Evolutionary conservation across 2,329 filamentous ascomycete species (phyloP).

Genomic region (Fusarium globosum): DNA sequence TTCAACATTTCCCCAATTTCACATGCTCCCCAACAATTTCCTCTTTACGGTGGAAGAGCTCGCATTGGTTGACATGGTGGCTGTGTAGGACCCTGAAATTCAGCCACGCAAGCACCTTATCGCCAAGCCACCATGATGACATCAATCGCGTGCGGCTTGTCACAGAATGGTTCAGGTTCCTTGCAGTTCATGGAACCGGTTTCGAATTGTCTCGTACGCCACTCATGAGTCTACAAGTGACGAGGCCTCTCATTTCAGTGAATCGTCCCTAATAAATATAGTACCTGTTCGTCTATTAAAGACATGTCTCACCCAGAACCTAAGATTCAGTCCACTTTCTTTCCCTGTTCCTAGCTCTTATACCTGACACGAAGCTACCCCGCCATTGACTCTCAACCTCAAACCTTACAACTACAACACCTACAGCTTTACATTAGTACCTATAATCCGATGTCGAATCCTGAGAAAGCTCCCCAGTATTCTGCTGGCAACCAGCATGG

Average conservation of each 20-base stretch:
- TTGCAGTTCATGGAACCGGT: constrained; percentile 32
- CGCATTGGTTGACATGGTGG: constrained; percentile 26
- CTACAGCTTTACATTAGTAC: background rate
- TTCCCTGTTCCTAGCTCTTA: constrained; percentile 8
- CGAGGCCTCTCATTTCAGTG: constrained; percentile 36
- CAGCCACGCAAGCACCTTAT: constrained; percentile 33
- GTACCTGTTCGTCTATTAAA: constrained; percentile 20
- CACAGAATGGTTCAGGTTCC: constrained; percentile 9
- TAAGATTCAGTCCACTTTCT: background rate
- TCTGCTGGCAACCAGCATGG: constrained; percentile 27
- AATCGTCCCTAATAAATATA: background rate
- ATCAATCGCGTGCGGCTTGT: constrained; percentile 35
- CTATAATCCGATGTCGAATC: constrained; percentile 30
- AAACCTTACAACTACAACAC: constrained; percentile 17
- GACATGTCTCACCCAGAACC: background rate
- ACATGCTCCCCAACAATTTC: constrained; percentile 9
- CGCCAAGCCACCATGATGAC: constrained; percentile 42
- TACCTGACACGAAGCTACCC: constrained; percentile 29
- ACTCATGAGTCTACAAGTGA: constrained; percentile 20
- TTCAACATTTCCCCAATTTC: background rate
- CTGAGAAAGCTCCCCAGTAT: constrained; percentile 37
- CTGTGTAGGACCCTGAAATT: constrained; percentile 33
- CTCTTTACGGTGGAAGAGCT: background rate
- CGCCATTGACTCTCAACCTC: constrained; percentile 27
- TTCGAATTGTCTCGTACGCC: constrained; percentile 30